A percentile compares a stretch with the other conserved stretches of the same genome.
These are phyloP conservation scores for Rhododendron griersonianum DNA, from an alignment of 148 eudicot species.

Conservation along the genomic window DNA sequence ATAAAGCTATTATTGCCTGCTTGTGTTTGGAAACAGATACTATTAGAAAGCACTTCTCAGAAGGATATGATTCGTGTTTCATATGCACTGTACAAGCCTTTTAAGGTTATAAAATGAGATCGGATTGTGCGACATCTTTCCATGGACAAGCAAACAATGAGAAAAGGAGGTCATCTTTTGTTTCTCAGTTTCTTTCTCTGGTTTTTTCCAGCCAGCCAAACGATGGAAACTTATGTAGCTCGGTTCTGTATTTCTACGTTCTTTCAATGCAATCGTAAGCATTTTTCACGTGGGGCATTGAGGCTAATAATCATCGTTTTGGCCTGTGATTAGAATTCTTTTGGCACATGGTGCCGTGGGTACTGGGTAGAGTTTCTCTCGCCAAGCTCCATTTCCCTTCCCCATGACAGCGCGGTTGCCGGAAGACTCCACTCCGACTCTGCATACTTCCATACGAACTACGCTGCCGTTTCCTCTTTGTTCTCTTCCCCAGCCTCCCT, in stretches of 20 bases:
- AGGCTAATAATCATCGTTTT: background rate
- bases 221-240: conserved; percentile 16
- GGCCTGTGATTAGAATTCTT: background rate
- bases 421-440: conserved; percentile 21
- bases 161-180: background rate
- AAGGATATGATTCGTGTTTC: background rate
- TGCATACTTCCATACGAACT: no score
- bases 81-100: background rate
- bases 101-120: background rate
- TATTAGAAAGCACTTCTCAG: background rate
- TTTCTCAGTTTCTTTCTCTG: background rate
- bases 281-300: background rate
- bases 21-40: background rate
- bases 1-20: background rate
- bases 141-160: background rate
- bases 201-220: background rate
- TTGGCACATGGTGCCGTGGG: conserved; percentile 48
- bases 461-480: conserved; percentile 40
- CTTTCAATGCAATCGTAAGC: background rate
- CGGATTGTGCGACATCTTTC: background rate
- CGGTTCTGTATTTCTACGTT: background rate
- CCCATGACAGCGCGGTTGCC: conserved; percentile 26
- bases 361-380: conserved; percentile 13
- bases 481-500: conserved; percentile 53
- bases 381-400: conserved; percentile 19